Evolutionary conservation across 208 protist species (phyloP).

Genomic region (Trypanosoma mega): DNA sequence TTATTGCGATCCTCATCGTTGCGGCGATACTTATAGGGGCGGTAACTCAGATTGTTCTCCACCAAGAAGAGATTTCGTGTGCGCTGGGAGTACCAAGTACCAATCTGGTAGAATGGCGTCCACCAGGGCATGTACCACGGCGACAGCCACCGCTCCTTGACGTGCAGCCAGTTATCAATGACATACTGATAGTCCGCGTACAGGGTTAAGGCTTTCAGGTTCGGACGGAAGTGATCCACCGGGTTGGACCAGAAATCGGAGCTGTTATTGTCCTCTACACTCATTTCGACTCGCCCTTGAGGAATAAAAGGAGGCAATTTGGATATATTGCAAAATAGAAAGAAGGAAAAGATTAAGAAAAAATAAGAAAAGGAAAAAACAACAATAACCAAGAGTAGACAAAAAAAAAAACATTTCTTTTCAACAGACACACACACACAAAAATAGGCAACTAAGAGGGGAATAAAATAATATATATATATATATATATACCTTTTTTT

Average conservation of each 20-base stretch:
- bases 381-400: background rate
- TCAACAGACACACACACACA: too few relatives aligned
- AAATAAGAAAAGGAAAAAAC: slow-evolving; percentile 9
- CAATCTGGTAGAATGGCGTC: slow-evolving; percentile 81
- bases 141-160: slow-evolving; percentile 76
- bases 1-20: slow-evolving; percentile 91
- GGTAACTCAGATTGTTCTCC: slow-evolving; percentile 92
- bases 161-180: slow-evolving; percentile 75
- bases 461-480: too few relatives aligned
- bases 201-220: slow-evolving; percentile 86
- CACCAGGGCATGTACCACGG: slow-evolving; percentile 89
- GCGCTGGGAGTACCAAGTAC: slow-evolving; percentile 83
- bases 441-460: too few relatives aligned
- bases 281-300: slow-evolving; percentile 21
- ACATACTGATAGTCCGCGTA: slow-evolving; percentile 83
- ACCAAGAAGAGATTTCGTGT: slow-evolving; percentile 88
- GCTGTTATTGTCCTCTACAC: slow-evolving; percentile 27
- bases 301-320: slow-evolving; percentile 15
- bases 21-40: slow-evolving; percentile 85
- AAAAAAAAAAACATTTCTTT: too few relatives aligned
- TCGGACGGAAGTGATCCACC: slow-evolving; percentile 90
- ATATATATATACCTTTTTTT: slow-evolving; percentile 15
- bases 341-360: slow-evolving; percentile 4
- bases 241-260: slow-evolving; percentile 85
- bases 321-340: slow-evolving; percentile 10